These are phyloP conservation scores for Fraxinus baroniana DNA, from an alignment of 305 asterid species.

Conservation along the genomic window DNA sequence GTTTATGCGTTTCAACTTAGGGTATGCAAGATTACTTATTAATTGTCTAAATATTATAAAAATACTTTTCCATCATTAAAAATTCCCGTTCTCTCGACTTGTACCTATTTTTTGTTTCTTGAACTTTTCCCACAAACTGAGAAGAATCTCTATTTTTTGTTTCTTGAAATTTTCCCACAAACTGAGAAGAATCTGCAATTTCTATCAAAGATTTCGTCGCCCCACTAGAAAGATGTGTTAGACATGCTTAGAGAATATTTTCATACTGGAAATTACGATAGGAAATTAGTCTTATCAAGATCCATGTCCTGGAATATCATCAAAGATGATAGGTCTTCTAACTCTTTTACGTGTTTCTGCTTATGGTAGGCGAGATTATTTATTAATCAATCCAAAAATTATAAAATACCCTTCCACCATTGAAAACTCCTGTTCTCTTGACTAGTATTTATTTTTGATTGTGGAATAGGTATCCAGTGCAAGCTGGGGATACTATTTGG, in stretches of 20 bases:
- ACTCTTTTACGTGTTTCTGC: not conserved
- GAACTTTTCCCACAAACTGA: too few relatives aligned
- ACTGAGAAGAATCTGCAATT: not conserved
- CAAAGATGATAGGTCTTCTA: not conserved
- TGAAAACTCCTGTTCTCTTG: not conserved
- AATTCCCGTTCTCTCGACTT: not conserved
- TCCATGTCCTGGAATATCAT: not conserved
- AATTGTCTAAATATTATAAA: not conserved
- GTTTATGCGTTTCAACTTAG: not conserved
- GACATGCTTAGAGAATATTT: not conserved
- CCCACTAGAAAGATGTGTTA: not conserved
- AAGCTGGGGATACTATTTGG: constrained; percentile 93
- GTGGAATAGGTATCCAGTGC: constrained; percentile 78
- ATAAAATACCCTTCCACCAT: not conserved
- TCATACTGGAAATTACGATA: not conserved
- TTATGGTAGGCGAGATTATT: not conserved
- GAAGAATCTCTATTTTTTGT: not conserved
- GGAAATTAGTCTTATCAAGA: not conserved
- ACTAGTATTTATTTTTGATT: not conserved
- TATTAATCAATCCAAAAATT: not conserved
- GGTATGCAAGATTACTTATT: not conserved
- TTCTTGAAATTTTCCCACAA: not conserved
- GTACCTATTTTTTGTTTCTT: not conserved
- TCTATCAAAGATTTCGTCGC: not conserved
- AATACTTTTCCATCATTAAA: not conserved